Evolutionary conservation across 495 filamentous ascomycete species (phyloP), one percentile per base, ranked within the genome.

Genomic region (Mytilinidion resinicola): DNA sequence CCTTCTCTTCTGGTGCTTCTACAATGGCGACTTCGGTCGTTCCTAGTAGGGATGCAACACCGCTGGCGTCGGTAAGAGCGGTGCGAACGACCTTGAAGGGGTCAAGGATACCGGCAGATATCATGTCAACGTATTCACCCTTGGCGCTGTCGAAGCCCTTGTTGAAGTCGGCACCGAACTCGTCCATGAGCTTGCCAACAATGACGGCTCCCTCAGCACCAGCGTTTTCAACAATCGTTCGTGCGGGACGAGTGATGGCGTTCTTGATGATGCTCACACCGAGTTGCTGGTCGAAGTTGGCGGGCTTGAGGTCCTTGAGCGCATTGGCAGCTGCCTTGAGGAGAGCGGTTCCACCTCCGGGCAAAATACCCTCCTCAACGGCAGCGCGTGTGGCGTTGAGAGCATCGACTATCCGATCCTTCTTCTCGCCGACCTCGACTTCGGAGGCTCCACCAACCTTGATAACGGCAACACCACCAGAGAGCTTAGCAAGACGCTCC

Each of bases 391-490:
- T 98, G 67, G 93, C 93, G 75, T 98, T 98, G 56, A 98, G 82
- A 49, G 93, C 93, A 76, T 98, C 93, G 51, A 97, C 91, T 64
- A 97, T 95, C 65, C 93, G 90, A 74, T 98, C 93, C 82, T 98
- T 98, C 90, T 98, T 98, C 85, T 98, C 93, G 63, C 89, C 83
- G 59, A 98, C 93, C 80, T 98, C 93, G 63, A 98, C 92, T 78
- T 98, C 93, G 64, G 91, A 96, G 57, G 91, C 80, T 74, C 93
- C 93, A 67, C 93, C 93, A 64, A 98, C 93, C 81, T 92, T 96
- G 82, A 98, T 97, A 76, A 98, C 93, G 62, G 93, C 93, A 69
- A 98, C 93, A 82, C 93, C 93, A 55, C 93, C 93, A 47, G 93
- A 97, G 64, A 98, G 90, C 86, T 98, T 98, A 65, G 93, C 93